Evolutionary conservation across 768 basidiomycete genomes (phyloP).

Genomic region (Coprinopsis marcescibilis): DNA sequence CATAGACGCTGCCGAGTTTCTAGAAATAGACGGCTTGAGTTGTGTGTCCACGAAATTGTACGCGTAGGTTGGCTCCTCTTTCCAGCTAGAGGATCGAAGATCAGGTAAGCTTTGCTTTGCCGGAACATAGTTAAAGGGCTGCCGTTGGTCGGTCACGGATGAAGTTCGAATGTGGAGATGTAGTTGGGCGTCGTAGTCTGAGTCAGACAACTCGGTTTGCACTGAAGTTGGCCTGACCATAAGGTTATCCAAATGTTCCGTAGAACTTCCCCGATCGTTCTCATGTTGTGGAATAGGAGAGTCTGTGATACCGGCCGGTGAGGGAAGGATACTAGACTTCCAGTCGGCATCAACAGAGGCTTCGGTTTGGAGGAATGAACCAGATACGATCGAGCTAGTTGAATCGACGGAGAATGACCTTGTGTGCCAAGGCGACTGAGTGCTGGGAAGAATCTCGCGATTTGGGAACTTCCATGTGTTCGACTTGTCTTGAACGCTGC

Average conservation of each 20-base stretch:
- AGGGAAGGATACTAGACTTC: constrained; percentile 22
- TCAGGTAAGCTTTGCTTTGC: constrained; percentile 88
- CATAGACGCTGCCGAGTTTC: neutral
- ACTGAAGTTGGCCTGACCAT: constrained; percentile 21
- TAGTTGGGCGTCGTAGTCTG: constrained; percentile 5
- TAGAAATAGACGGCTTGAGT: constrained; percentile 4
- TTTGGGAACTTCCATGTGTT: constrained; percentile 40
- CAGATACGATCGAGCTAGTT: constrained; percentile 38
- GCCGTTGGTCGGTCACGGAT: constrained; percentile 28
- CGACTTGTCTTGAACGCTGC: constrained; percentile 13
- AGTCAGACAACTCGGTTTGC: neutral
- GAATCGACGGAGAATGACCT: constrained; percentile 62
- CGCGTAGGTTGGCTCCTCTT: neutral
- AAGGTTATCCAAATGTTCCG: constrained; percentile 47
- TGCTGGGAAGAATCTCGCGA: constrained; percentile 28
- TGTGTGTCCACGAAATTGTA: neutral
- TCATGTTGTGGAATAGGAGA: constrained; percentile 50
- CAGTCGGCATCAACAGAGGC: constrained; percentile 26
- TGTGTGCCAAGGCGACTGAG: constrained; percentile 42
- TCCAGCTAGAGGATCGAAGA: constrained; percentile 39
- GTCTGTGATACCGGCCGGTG: constrained; percentile 32
- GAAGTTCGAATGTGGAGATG: constrained; percentile 50
- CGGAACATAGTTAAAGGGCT: constrained; percentile 25
- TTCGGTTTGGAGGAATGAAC: constrained; percentile 24
- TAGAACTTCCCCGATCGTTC: constrained; percentile 51